Percentiles rank a stretch among this genome's conserved stretches.
phyloP scores from a whole-genome alignment of 2,329 filamentous ascomycete genomes.

The Helotiales sp. region DNA sequence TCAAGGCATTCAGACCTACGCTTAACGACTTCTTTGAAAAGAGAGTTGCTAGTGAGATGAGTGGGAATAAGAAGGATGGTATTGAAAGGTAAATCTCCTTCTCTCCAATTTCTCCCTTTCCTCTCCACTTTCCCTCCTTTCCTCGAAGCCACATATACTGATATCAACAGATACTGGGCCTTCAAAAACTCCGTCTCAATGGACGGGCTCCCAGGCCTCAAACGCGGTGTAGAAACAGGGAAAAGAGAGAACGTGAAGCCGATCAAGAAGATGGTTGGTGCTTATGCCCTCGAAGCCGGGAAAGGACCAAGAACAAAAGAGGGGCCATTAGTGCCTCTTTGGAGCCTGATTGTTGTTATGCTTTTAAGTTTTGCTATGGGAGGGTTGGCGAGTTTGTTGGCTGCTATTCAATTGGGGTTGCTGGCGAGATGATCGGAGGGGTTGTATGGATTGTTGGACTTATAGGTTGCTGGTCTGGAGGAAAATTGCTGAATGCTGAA shows the following conservation, averaged over 20 bases:
- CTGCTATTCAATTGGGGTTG: not conserved
- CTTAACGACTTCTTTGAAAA: constrained; percentile 26
- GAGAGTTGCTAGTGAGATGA: constrained; percentile 17
- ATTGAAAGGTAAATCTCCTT: constrained; percentile 20
- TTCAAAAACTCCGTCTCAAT: constrained; percentile 23
- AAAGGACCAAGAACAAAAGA: not conserved
- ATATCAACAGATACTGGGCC: constrained; percentile 22
- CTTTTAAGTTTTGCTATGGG: constrained; percentile 4
- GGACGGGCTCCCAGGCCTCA: constrained; percentile 22
- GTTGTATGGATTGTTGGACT: no score
- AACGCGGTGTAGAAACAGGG: constrained; percentile 15
- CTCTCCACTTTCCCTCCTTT: no score
- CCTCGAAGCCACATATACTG: not conserved
- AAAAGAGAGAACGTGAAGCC: constrained; percentile 21
- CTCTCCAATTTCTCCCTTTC: no score
- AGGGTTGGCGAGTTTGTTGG: not conserved
- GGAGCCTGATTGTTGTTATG: not conserved
- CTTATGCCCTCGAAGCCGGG: constrained; percentile 7
- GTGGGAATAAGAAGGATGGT: constrained; percentile 21
- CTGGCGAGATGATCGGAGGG: not conserved
- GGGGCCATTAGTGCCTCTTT: not conserved
- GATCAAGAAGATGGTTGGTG: constrained; percentile 28
- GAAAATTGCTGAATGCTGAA: not conserved
- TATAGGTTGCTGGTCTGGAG: not conserved
- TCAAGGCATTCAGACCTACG: constrained; percentile 18